Evolutionary conservation across 345 rosid species (phyloP), one percentile per base, ranked within the genome.

Genomic region (Hibiscus tridactylites): DNA sequence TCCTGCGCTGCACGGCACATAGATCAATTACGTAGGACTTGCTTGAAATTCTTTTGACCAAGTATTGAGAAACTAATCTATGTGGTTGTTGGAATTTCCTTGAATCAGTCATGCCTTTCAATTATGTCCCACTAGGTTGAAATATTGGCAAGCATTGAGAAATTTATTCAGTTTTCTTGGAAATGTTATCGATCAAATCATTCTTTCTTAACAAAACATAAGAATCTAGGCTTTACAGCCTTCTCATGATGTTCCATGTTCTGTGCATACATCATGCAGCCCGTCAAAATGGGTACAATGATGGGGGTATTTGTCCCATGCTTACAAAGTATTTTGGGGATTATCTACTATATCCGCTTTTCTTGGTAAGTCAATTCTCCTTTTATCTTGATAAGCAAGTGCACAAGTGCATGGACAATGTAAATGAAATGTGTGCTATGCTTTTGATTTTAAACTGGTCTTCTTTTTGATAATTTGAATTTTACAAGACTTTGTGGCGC

Each of bases 241-340:
- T 80, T 75, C 52, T 83, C 67, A 65, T 53, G 26, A 3, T 8
- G 58, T 53, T 53, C 24, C 35, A 67, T 69, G 75, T 72, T 75
- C 65, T 78, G 46, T 79, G 72, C 76, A 61, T 73, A 58, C 79
- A 71, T 65, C 50, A 62, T 86, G 89, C 54, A 50, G 98, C 79
- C 82, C 56, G 75, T 84, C 75, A 92, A 96, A 88, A 71, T 92
- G 85, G 96, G 98, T 44, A 96, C 99, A 39, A 42, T 96, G 97
- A 96, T 96, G 98, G 99, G 99, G 72, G 99, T 96, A 68, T 96
- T 96, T 61, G 81, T 96, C 65, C 99, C 99, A 29, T 96, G 99
- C 85, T 77, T 96, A 85, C 99, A 96, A 84, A 96, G 88, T 85
- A 96, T 96, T 73, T 78, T 96, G 83, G 99, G 99, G 82, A 92